phyloP scores from a whole-genome alignment of 805 yeast species.

The Candida nanaspora region DNA sequence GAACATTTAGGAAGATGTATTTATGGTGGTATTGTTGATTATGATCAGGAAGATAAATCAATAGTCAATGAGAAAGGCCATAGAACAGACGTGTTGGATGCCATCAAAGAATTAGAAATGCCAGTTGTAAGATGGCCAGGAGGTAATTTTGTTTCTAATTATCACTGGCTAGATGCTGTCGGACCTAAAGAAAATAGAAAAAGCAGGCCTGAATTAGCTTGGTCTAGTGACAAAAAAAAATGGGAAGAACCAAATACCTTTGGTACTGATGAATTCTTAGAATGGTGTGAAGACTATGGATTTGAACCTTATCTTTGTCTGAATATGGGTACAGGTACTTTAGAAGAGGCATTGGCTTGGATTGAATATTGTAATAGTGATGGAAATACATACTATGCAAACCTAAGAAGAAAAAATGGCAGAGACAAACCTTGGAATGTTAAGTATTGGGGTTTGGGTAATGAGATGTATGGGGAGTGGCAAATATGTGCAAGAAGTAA shows the following conservation, averaged over 20 bases:
- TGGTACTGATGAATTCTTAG: slow-evolving; percentile 30
- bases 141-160: slow-evolving; percentile 27
- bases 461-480: slow-evolving; percentile 30
- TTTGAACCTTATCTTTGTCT: slow-evolving; percentile 28
- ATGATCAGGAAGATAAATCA: slow-evolving; percentile 14
- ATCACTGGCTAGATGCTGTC: slow-evolving; percentile 28
- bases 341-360: slow-evolving; percentile 29
- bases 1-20: slow-evolving; percentile 30
- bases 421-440: slow-evolving; percentile 26
- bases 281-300: slow-evolving; percentile 23
- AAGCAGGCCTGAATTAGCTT: slow-evolving; percentile 27
- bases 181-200: slow-evolving; percentile 26
- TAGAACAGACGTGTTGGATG: slow-evolving; percentile 23
- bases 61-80: slow-evolving; percentile 19
- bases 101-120: slow-evolving; percentile 24
- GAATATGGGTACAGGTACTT: slow-evolving; percentile 30
- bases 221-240: slow-evolving; percentile 13
- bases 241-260: slow-evolving; percentile 23
- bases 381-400: slow-evolving; percentile 26
- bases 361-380: slow-evolving; percentile 27
- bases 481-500: slow-evolving; percentile 25
- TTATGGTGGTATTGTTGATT: slow-evolving; percentile 29
- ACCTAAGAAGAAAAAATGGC: slow-evolving; percentile 26
- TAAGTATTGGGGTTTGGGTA: slow-evolving; percentile 30
- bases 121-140: slow-evolving; percentile 31